Percentiles rank a stretch among this genome's conserved stretches.
Evolutionary conservation across 768 basidiomycete species (phyloP).

Genomic region (Kwoniella heveanensis): DNA sequence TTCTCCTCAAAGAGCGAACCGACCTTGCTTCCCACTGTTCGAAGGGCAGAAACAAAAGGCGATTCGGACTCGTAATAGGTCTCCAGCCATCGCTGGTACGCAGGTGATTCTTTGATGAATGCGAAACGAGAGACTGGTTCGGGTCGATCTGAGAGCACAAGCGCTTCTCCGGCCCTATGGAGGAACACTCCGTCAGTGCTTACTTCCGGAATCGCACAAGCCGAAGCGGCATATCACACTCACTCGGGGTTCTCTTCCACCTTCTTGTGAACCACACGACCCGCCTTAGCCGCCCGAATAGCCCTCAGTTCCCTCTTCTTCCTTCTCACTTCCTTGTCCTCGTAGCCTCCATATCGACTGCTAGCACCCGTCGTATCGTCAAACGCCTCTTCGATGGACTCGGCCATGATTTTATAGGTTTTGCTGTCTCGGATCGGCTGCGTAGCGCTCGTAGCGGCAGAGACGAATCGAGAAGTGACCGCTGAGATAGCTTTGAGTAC

Average conservation of each 20-base stretch:
- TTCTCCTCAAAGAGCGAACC: constrained; percentile 90
- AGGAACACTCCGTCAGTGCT: background rate
- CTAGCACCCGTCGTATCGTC: constrained; percentile 76
- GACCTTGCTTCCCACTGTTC: constrained; percentile 79
- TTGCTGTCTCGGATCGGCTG: constrained; percentile 96
- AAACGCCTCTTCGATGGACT: constrained; percentile 85
- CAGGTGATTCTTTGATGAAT: constrained; percentile 41
- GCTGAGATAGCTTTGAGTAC: constrained; percentile 88
- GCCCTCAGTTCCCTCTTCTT: constrained; percentile 76
- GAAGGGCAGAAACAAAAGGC: constrained; percentile 76
- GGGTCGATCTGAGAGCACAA: constrained; percentile 65
- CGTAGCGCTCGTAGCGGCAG: constrained; percentile 81
- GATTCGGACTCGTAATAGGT: constrained; percentile 91
- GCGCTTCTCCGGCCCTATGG: constrained; percentile 75
- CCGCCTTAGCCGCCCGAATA: constrained; percentile 74
- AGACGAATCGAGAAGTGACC: constrained; percentile 82
- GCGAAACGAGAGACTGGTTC: constrained; percentile 37
- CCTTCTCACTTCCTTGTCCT: constrained; percentile 88
- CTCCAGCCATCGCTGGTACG: constrained; percentile 54
- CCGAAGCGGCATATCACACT: constrained; percentile 50
- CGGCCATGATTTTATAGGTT: constrained; percentile 87
- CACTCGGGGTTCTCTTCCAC: constrained; percentile 79
- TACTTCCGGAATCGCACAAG: background rate
- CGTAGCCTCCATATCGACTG: constrained; percentile 82
- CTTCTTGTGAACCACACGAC: constrained; percentile 63